Evolutionary conservation across 345 rosid species (phyloP), one percentile per base, ranked within the genome.

Genomic region (Euphorbia lathyris): DNA sequence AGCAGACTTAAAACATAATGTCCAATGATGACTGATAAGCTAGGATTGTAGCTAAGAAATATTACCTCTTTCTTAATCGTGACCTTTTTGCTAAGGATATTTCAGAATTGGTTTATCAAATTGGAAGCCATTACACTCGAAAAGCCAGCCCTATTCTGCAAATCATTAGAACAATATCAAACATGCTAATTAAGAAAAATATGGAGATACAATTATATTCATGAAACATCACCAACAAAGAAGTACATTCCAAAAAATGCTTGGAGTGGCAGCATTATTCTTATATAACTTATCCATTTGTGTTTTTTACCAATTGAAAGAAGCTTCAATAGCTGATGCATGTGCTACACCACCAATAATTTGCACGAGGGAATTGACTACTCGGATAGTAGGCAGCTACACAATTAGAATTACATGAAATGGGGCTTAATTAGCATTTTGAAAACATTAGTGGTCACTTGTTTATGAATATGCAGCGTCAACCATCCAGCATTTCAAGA

Each of bases 321-420:
- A 92, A 56, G 84, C 92, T 83, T 95, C 98, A 16, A 96, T 90
- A 9, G 85, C 81, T 45, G 99, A 95, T 68, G 99, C 99, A 78
- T 92, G 91, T 7, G 84, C 97, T 70, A 95, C 99, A 32, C 99
- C 99, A 69, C 99, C 93, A 81, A 87, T 95, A 73, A 95, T 90
- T 29, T 97, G 99, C 38, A 95, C 0, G 65, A 95, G 88, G 74
- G 99, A 89, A 84, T 78, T 81, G 67, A 95, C 85, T n/a, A 95
- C 96, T 97, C 92, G 92, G 58, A 76, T 67, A 57, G 97, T 88
- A 30, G 99, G 99, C 58, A 77, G 40, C 99, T 95, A 86, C 27
- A 27, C 48, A 52, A 66, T 16, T 19, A 72, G 26, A 70, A 69
- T 2, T 27, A 13, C 23, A 43, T n/a, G n/a, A 23, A 63, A 11